These are phyloP conservation scores for Kluyveromyces sp. DNA, from an alignment of 1,139 yeast species.

Conservation along the genomic window DNA sequence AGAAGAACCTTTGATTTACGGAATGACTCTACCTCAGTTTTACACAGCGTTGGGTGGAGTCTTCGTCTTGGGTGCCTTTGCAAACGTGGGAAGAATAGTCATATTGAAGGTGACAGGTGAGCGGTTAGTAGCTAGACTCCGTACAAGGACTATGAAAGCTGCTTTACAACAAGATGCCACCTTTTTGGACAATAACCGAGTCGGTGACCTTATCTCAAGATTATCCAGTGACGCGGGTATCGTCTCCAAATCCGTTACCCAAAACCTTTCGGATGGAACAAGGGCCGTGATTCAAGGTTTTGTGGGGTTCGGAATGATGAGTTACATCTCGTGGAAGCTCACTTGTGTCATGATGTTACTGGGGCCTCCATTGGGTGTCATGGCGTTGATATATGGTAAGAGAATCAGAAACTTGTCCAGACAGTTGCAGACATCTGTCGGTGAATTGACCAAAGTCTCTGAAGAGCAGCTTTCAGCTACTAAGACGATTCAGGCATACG, in stretches of 20 bases:
- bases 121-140: conserved; percentile 72
- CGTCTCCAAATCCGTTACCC: conserved; percentile 80
- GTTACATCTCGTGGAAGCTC: conserved; percentile 71
- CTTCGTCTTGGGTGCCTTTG: conserved; percentile 63
- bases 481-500: conserved; percentile 81
- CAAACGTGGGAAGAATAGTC: conserved; percentile 75
- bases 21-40: conserved; percentile 45
- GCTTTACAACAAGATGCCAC: conserved; percentile 83
- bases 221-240: conserved; percentile 85
- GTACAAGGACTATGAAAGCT: conserved; percentile 70
- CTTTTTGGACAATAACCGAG: conserved; percentile 83
- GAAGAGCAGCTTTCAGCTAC: conserved; percentile 88
- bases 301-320: conserved; percentile 88
- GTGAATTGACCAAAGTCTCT: conserved; percentile 83
- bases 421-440: conserved; percentile 76
- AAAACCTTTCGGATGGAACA: conserved; percentile 86
- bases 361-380: conserved; percentile 78
- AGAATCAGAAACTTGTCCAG: conserved; percentile 70
- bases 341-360: conserved; percentile 72
- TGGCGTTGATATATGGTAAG: conserved; percentile 76
- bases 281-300: conserved; percentile 73
- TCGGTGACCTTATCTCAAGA: conserved; percentile 88
- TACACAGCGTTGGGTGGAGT: conserved; percentile 46
- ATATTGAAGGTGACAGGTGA: conserved; percentile 78
- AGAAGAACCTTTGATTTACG: conserved; percentile 35